These are phyloP conservation scores for Rosa multiflora DNA, from an alignment of 306 rosid genomes.

Conservation along the genomic window DNA sequence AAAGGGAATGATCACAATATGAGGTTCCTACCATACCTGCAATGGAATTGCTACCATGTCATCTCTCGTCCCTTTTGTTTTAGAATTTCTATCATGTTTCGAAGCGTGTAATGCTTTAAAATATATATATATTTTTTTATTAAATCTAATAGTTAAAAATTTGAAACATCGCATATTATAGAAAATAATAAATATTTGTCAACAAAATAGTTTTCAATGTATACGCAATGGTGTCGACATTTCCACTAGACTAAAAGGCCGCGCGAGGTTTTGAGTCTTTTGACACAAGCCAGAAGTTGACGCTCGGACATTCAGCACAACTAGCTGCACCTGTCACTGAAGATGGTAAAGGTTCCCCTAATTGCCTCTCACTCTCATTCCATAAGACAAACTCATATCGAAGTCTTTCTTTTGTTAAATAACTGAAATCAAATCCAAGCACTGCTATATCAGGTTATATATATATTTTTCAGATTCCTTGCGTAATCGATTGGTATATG, in stretches of 20 bases:
- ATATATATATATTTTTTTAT: too few species aligned
- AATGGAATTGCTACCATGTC: neutral
- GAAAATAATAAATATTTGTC: too few species aligned
- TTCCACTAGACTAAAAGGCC: neutral
- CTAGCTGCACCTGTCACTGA: neutral
- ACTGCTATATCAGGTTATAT: neutral
- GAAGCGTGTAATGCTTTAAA: too few species aligned
- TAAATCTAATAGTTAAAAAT: too few species aligned
- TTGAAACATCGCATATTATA: too few species aligned
- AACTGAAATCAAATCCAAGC: neutral
- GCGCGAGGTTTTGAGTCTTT: too few species aligned
- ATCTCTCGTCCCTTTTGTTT: too few species aligned
- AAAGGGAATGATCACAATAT: neutral
- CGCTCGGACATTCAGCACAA: neutral
- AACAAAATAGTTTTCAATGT: too few species aligned
- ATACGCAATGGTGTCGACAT: neutral
- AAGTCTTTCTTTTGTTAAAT: neutral
- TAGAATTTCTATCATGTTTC: too few species aligned
- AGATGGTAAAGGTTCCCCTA: neutral
- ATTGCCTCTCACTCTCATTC: neutral
- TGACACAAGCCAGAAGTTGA: too few species aligned
- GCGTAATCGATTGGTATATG: conserved; percentile 2
- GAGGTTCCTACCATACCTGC: neutral
- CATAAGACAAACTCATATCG: neutral
- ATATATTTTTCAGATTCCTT: conserved; percentile 20